Base-by-base conservation (phyloP, 495 filamentous ascomycete genomes). In the Penicillium antarcticum region DNA sequence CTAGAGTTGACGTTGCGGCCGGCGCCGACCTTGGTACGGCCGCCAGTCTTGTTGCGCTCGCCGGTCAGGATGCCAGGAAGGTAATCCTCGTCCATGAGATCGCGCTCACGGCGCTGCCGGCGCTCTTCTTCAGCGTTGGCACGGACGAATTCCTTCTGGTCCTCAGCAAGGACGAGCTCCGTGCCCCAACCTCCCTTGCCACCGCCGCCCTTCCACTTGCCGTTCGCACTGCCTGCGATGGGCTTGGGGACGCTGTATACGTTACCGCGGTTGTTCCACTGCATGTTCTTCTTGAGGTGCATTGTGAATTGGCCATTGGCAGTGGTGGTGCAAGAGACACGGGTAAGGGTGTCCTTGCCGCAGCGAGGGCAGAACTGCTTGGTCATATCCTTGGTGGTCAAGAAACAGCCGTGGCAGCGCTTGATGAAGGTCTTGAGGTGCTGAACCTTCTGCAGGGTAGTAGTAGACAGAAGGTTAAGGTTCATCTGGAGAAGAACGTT, bases 61-160 rank as follows among this genome's bases (percentile, higher is more conserved):
- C 94, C 94, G 8, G 84, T 91, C 67, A 97, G 57, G 40, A 98
- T 94, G 18, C 82, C 75, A 0, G 95, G 94, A 50, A 97, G 70
- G 62, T 92, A 95, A 69, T 97, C 94, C 56, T 91, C 85, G 65
- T 97, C 92, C 92, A 98, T 91, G 48, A 96, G 68, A 74, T 96
- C 90, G 52, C 78, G 84, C 63, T 88, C 83, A 16, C 67, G 67
- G 4, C 71, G 68, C 62, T 85, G 84, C 47, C 76, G 73, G 62
- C 85, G 84, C 52, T 76, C 77, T 65, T 85, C 76, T 59, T 84
- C 78, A 11, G 75, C 77, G 7, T 80, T 68, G 52, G 86, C 86
- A 52, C 80, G 73, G 34, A 77, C 62, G 66, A 89, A 97, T 73
- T 98, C 95, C 72, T 97, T 95, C 75, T 98, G 94, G 67, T 98